Base-by-base conservation (phyloP, 2,329 filamentous ascomycete species). In the Colletotrichum scovillei region DNA sequence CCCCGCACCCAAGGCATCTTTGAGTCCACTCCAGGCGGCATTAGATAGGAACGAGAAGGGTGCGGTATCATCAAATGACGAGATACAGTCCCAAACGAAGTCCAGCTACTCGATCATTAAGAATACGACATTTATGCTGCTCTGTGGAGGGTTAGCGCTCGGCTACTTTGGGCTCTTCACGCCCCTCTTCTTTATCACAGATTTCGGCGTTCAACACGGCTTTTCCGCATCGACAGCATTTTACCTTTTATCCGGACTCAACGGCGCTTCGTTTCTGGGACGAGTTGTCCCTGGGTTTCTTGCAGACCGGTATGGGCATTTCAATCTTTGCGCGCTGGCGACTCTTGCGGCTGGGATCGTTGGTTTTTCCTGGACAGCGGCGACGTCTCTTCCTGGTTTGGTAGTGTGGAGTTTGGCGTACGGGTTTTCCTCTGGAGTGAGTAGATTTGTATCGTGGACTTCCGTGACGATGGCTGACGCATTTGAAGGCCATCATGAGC, bases 201-300 rank as follows among this genome's bases (percentile, higher is more conserved):
- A 87, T 8, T 92, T 88, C 78, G 89, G 88, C 9, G 82, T 88
- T 11, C 78, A 84, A 0, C 81, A 82, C 0, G 80, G 82, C 7
- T 85, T 90, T 64, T 85, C 88, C 5, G 81, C 83, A 16, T 81
- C 86, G 12, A 80, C 92, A 1, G 88, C 88, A 1, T 92, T 92
- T 78, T 92, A 92, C 78, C 84, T 92, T 49, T 82, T 92, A 5
- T 85, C 90, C 19, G 88, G 92, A 73, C 84, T 92, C 77, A 92
- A 92, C 77, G 87, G 86, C 1, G 88, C 88, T 30, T 89, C 87
- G 0, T 84, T 86, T 3, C 82, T 86, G 32, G 89, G 89, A 4
- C 86, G 89, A 60, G 85, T 89, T 75, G 75, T 86, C 3, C 88
- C 88, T 0, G 87, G 87, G 58, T 81, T 88, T 66, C 75, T 89